Conservation (phyloP, 2,329 filamentous ascomycete species). For the Hypomyces rosellus region DNA sequence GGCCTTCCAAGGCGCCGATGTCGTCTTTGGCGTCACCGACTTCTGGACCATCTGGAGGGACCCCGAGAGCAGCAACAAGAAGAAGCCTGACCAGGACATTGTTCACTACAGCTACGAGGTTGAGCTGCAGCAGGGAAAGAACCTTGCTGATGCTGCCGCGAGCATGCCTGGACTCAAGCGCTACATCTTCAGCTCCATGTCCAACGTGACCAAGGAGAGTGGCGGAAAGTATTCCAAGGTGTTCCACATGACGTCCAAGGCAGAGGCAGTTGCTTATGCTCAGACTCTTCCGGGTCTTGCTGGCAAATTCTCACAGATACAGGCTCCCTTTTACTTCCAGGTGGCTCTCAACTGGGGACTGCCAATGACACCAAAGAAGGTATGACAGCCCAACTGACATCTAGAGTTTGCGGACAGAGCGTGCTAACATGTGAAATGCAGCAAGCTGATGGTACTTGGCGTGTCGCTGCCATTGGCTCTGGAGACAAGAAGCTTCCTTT, state of each 20-base stretch:
- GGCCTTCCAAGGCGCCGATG: conserved; percentile 19
- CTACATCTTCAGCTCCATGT: conserved; percentile 33
- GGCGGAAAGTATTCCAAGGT: conserved; percentile 34
- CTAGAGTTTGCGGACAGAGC: neutral
- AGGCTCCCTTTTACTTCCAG: conserved; percentile 14
- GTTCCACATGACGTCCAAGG: conserved; percentile 38
- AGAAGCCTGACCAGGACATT: conserved; percentile 23
- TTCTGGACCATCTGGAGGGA: conserved; percentile 28
- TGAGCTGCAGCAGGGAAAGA: conserved; percentile 30
- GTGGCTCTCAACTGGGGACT: conserved; percentile 13
- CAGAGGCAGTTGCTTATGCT: conserved; percentile 25
- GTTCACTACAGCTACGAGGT: conserved; percentile 24
- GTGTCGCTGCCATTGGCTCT: conserved; percentile 12
- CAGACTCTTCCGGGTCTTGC: conserved; percentile 8
- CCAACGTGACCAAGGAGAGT: conserved; percentile 30
- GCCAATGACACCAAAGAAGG: conserved; percentile 14
- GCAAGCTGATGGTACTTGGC: conserved; percentile 14
- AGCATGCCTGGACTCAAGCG: conserved; percentile 26
- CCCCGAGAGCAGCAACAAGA: conserved; percentile 31
- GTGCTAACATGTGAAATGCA: neutral
- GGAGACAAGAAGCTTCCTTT: conserved; percentile 14
- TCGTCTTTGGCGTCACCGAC: conserved; percentile 26
- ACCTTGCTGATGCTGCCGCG: conserved; percentile 31
- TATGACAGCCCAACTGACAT: neutral
- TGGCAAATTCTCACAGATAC: conserved; percentile 13